phyloP scores from a whole-genome alignment of 2,329 filamentous ascomycete genomes.

The Neoarthrinium moseri region DNA sequence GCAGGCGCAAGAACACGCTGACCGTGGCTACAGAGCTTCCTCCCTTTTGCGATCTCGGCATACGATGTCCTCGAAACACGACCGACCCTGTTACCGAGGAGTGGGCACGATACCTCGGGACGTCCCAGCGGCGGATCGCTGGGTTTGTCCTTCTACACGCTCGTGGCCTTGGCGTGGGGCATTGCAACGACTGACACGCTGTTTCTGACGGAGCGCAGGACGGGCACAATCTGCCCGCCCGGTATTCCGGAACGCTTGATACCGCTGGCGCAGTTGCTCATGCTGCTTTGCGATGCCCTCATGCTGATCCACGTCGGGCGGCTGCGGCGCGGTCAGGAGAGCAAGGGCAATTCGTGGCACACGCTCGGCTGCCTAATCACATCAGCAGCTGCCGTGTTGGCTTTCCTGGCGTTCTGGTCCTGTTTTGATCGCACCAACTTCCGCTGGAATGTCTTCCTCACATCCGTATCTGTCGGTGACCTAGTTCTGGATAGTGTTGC shows the following conservation, averaged over 20 bases:
- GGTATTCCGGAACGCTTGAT: constrained; percentile 25
- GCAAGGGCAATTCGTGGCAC: constrained; percentile 19
- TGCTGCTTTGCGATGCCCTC: constrained; percentile 27
- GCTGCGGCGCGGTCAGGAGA: constrained; percentile 24
- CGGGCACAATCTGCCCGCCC: constrained; percentile 29
- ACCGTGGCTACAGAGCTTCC: constrained; percentile 24
- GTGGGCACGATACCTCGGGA: constrained; percentile 15
- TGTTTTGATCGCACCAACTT: constrained; percentile 24
- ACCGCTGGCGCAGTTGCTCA: constrained; percentile 26
- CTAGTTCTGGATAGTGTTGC: constrained; percentile 27
- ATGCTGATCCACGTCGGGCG: constrained; percentile 25
- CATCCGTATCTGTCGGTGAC: constrained; percentile 25
- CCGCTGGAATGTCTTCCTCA: constrained; percentile 28
- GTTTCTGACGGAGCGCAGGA: constrained; percentile 20
- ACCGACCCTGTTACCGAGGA: constrained; percentile 20
- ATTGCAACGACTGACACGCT: constrained; percentile 26
- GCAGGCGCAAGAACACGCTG: neutral
- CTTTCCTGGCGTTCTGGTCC: constrained; percentile 25
- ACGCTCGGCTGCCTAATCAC: constrained; percentile 20
- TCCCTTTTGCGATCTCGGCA: constrained; percentile 26
- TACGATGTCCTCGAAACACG: constrained; percentile 18
- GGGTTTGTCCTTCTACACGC: constrained; percentile 14
- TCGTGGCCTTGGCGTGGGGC: constrained; percentile 29
- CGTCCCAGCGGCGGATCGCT: constrained; percentile 7
- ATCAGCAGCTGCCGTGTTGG: constrained; percentile 20